A percentile compares a stretch with the other conserved stretches of the same genome.
Evolutionary conservation across 257 asterid genomes (phyloP).

Genomic region (Salvia rosmarinus): DNA sequence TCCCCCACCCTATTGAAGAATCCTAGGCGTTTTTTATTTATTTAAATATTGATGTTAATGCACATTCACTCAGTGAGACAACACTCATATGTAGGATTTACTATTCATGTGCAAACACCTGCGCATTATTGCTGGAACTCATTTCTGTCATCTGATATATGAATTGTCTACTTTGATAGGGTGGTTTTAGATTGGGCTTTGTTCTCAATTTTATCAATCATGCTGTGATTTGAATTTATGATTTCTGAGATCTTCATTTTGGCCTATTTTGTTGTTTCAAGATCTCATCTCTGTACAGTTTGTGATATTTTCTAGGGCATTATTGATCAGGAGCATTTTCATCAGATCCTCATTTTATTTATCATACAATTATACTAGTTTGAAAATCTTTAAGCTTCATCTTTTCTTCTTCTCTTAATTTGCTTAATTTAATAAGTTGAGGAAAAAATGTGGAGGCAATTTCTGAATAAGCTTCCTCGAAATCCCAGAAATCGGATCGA

Average conservation of each 20-base stretch:
- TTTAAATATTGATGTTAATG: slow-evolving; percentile 21
- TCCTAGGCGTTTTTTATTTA: slow-evolving; percentile 37
- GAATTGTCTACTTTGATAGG: slow-evolving; percentile 23
- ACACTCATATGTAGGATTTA: background rate
- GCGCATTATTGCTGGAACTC: slow-evolving; percentile 6
- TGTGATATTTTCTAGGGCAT: slow-evolving; percentile 23
- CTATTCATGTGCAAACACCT: slow-evolving; percentile 17
- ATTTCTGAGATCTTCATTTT: slow-evolving; percentile 7
- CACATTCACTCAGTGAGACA: slow-evolving; percentile 19
- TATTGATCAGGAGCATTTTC: slow-evolving; percentile 14
- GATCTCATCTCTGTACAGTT: slow-evolving; percentile 32
- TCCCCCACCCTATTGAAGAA: slow-evolving; percentile 28
- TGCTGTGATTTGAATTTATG: slow-evolving; percentile 26
- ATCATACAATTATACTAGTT: slow-evolving; percentile 15
- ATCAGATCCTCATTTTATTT: slow-evolving; percentile 40
- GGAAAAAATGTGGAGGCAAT: slow-evolving; percentile 68
- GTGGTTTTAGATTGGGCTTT: slow-evolving; percentile 9
- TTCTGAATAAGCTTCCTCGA: slow-evolving; percentile 61
- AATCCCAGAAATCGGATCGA: slow-evolving; percentile 55
- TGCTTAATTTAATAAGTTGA: slow-evolving; percentile 5
- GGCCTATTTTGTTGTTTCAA: background rate
- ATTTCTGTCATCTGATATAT: background rate
- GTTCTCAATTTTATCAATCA: slow-evolving; percentile 9
- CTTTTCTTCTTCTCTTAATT: background rate
- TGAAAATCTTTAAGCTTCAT: slow-evolving; percentile 25